Conservation (phyloP, 2,329 filamentous ascomycete species). For the Calonectria leucothoes region DNA sequence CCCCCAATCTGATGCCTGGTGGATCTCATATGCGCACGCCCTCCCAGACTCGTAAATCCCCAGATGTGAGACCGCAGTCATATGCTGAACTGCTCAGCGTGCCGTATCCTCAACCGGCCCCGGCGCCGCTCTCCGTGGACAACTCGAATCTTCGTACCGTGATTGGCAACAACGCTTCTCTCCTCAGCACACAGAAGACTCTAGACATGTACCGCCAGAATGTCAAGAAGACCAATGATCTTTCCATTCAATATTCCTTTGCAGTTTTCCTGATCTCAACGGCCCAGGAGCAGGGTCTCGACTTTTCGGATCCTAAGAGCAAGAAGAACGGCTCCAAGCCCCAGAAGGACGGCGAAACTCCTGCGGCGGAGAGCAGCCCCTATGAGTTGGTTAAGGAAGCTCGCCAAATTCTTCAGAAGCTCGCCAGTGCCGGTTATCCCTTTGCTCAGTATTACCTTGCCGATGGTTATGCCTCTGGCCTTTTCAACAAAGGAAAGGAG, state of each 20-base stretch:
- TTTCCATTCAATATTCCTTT: constrained; percentile 94
- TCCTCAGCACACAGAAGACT: constrained; percentile 92
- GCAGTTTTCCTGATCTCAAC: constrained; percentile 93
- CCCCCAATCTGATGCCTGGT: constrained; percentile 59
- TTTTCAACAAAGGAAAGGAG: constrained; percentile 94
- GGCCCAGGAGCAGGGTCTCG: constrained; percentile 80
- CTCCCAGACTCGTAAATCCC: constrained; percentile 66
- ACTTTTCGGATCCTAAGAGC: constrained; percentile 59
- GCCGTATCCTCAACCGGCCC: constrained; percentile 83
- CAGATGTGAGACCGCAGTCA: constrained; percentile 63
- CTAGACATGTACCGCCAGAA: constrained; percentile 98
- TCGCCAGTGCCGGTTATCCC: constrained; percentile 89
- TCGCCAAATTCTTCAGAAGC: constrained; percentile 85
- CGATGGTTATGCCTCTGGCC: constrained; percentile 91
- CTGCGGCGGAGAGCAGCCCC: constrained; percentile 61
- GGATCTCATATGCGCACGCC: constrained; percentile 58
- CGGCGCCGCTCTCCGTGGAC: constrained; percentile 76
- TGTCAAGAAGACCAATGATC: constrained; percentile 95
- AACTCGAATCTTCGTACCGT: constrained; percentile 83
- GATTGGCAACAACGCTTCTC: constrained; percentile 89
- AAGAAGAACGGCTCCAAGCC: constrained; percentile 60
- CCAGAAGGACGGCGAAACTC: constrained; percentile 59
- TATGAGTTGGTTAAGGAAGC: constrained; percentile 86
- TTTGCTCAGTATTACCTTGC: constrained; percentile 98
- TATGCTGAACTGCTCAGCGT: constrained; percentile 72